Conservation (phyloP, 164 flowering plant genomes). For the Kalanchoe fedtschenkoi region DNA sequence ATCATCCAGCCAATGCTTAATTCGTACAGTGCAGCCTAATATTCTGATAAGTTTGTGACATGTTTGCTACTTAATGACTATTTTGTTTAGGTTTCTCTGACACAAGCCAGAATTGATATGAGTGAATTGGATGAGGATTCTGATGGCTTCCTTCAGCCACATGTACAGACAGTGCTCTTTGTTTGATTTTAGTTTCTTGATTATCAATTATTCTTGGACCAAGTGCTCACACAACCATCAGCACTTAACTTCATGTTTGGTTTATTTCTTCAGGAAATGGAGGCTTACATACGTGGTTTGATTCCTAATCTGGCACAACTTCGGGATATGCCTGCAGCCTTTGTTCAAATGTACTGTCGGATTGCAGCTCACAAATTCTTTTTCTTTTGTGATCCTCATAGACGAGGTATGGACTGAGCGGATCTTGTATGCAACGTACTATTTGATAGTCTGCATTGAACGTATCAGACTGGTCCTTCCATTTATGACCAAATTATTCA, state of each 20-base stretch:
- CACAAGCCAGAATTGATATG: slow-evolving; percentile 99
- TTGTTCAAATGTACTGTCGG: slow-evolving; percentile 84
- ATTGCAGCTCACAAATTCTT: slow-evolving; percentile 95
- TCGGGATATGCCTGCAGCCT: slow-evolving; percentile 82
- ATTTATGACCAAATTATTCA: neutral
- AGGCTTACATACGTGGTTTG: slow-evolving; percentile 86
- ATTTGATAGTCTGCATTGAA: neutral
- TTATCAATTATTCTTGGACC: neutral
- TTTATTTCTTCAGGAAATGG: slow-evolving; percentile 71
- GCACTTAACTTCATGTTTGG: neutral
- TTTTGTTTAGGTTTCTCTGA: slow-evolving; percentile 79
- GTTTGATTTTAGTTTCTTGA: neutral
- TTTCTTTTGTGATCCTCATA: slow-evolving; percentile 97
- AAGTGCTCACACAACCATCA: neutral
- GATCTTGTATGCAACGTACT: neutral
- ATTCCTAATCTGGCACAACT: slow-evolving; percentile 95
- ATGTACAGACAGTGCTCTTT: slow-evolving; percentile 32
- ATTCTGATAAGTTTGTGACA: neutral
- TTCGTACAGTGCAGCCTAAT: neutral
- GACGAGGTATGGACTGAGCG: slow-evolving; percentile 51
- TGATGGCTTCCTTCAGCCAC: slow-evolving; percentile 93
- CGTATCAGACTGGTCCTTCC: neutral
- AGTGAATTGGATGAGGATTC: slow-evolving; percentile 99
- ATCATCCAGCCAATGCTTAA: no score
- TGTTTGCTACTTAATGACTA: neutral